These are phyloP conservation scores for Eucalyptus guilfoylei DNA, from an alignment of 345 rosid species.

Conservation along the genomic window DNA sequence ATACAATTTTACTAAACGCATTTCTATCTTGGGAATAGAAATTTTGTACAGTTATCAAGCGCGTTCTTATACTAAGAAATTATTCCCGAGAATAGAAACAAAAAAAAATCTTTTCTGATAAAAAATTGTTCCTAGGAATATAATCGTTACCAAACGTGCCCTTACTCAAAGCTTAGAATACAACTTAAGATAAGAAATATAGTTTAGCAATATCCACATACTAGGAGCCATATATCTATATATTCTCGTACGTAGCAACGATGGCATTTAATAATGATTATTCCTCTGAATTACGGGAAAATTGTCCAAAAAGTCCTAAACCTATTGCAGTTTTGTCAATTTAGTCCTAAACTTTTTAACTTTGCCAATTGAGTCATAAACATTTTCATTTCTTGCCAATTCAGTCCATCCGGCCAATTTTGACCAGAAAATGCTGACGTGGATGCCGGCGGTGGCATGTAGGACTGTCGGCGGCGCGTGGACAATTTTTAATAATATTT, in stretches of 20 bases:
- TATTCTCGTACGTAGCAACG: background rate
- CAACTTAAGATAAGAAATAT: background rate
- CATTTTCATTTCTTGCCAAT: no score
- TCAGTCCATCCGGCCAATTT: no score
- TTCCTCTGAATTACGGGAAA: background rate
- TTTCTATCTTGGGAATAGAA: fast-evolving
- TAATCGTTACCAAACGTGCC: fast-evolving
- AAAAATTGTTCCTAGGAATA: fast-evolving
- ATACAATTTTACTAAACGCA: fast-evolving
- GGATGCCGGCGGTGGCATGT: no score
- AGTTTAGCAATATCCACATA: background rate
- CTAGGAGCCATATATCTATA: background rate
- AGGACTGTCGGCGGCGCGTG: no score
- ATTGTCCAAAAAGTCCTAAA: no score
- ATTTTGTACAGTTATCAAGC: no score
- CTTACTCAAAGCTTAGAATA: background rate
- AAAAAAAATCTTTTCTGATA: no score
- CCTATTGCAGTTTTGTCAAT: no score
- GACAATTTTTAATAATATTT: no score
- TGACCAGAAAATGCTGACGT: no score
- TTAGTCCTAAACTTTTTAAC: no score
- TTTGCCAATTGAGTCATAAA: no score
- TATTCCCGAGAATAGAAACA: fast-evolving
- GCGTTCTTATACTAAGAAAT: fast-evolving
- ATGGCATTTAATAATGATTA: background rate